A percentile compares a stretch with the other conserved stretches of the same genome.
Evolutionary conservation across 257 asterid genomes (phyloP).

Genomic region (Solanum chilense): DNA sequence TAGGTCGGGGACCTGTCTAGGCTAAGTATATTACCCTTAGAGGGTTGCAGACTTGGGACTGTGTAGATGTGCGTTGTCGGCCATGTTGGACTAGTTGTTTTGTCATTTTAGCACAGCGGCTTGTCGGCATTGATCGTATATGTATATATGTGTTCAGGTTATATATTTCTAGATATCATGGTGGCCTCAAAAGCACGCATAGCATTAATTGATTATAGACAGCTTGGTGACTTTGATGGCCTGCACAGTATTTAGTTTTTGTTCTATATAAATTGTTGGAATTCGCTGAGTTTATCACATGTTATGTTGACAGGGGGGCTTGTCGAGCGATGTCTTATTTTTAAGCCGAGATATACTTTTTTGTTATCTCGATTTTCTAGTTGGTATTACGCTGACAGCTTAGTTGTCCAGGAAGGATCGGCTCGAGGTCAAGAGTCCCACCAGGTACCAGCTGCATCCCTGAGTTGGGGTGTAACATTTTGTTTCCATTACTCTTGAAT

Average conservation of each 20-base stretch:
- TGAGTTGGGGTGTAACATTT: neutral
- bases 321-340: neutral
- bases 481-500: neutral
- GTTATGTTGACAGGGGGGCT: neutral
- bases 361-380: neutral
- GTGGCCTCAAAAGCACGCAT: neutral
- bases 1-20: neutral
- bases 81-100: neutral
- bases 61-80: neutral
- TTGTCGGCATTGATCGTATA: neutral
- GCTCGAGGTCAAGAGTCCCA: neutral
- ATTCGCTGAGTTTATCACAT: neutral
- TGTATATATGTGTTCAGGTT: neutral
- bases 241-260: neutral
- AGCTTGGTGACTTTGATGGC: neutral
- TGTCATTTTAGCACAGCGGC: neutral
- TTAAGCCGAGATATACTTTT: neutral
- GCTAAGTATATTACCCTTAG: neutral
- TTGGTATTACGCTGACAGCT: neutral
- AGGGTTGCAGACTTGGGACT: neutral
- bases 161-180: neutral
- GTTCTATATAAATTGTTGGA: neutral
- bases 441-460: neutral
- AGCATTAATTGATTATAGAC: neutral
- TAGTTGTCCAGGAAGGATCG: neutral